Base-by-base conservation (phyloP, 148 eudicot genomes). In the Vaccinium macrocarpon region DNA sequence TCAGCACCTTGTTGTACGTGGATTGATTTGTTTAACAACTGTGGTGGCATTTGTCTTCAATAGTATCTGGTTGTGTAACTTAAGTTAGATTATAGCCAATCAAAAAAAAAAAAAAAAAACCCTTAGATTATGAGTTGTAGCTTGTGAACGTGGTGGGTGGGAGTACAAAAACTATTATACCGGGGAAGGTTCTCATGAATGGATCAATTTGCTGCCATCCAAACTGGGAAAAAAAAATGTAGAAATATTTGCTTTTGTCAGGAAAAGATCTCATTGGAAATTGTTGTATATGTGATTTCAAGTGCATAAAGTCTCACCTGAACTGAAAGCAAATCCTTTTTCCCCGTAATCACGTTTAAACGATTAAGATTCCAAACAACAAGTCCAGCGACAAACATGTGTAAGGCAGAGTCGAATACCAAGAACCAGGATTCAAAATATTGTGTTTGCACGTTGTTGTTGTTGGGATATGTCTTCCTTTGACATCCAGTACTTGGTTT, bases 281-380 rank as follows among this genome's bases (percentile, higher is more conserved):
- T 80, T 64, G 35, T 81, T 81, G 15, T 66, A 14, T 81, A 27
- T 27, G 8, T 64, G 23, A 15, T 81, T 64, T 42, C 56, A 42
- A 66, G 38, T 64, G 57, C 66, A 27, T 50, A 81, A 66, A 81
- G 83, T 66, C 48, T 14, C 21, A 49, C 59, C 76, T 81, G 57
- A 66, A 70, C 68, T 68, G 16, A 81, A 81, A 66, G 83, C 59
- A 81, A 68, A 68, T 27, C 48, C 19, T 42, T 81, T 81, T 81
- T 81, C 61, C 27, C 83, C 59, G 18, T 50, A 81, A 48, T 49
- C 83, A 68, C 53, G 59, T 55, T 81, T 8, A 25, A 81, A 46
- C 76, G 76, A 81, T 15, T 18, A 14, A 66, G 83, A 81, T 81
- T 81, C 83, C 76, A 49, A 66, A 66, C 75, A 49, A 64, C 8